Percentiles rank a stretch among this genome's conserved stretches.
Conservation (phyloP, 306 rosid species). For the Datisca glomerata region DNA sequence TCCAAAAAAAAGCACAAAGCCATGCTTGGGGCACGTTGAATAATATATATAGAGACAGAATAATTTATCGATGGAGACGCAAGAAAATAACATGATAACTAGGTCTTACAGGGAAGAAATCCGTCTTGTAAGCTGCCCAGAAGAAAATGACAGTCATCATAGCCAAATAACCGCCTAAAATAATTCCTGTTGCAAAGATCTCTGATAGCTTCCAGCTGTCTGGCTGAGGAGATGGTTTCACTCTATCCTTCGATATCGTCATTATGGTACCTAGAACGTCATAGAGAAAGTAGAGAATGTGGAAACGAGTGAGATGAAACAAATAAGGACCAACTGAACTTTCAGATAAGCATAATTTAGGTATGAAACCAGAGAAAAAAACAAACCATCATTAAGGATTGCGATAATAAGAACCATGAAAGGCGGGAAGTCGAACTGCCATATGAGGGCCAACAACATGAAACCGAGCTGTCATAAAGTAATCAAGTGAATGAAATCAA, state of each 20-base stretch:
- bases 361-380: slow-evolving; percentile 7
- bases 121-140: slow-evolving; percentile 89
- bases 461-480: slow-evolving; percentile 98
- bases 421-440: slow-evolving; percentile 97
- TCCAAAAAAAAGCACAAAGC: too few relatives aligned
- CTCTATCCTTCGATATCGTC: slow-evolving; percentile 98
- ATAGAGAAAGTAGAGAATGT: slow-evolving; percentile 1
- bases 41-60: too few relatives aligned
- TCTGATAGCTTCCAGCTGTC: slow-evolving; percentile 99
- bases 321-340: too few relatives aligned
- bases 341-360: too few relatives aligned
- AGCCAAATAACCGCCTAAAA: slow-evolving; percentile 95
- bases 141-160: slow-evolving; percentile 99
- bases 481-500: slow-evolving; percentile 18
- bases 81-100: background rate
- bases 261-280: slow-evolving; percentile 65
- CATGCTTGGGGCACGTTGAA: too few relatives aligned
- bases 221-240: slow-evolving; percentile 94
- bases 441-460: slow-evolving; percentile 93
- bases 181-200: slow-evolving; percentile 88
- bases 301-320: slow-evolving; percentile 7
- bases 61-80: too few relatives aligned
- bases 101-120: slow-evolving; percentile 88
- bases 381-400: slow-evolving; percentile 90
- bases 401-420: slow-evolving; percentile 98